Conservation (phyloP, 495 filamentous ascomycete genomes). For the Neurospora terricola region DNA sequence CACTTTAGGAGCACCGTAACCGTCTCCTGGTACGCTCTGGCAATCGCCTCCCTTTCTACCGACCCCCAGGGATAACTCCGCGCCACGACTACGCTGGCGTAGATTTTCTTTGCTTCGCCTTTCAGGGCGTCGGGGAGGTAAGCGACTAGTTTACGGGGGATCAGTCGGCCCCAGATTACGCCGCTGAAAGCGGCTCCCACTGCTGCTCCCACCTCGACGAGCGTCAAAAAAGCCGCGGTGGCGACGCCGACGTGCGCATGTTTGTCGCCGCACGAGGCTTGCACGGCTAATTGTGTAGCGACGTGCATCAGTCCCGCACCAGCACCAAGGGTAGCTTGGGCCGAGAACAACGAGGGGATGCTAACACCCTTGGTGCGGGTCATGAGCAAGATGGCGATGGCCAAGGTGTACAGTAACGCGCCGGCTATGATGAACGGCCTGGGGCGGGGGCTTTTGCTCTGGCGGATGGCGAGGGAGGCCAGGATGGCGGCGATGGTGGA, state of each 20-base stretch:
- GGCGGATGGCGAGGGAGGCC: constrained; percentile 45
- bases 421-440: constrained; percentile 35
- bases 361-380: constrained; percentile 45
- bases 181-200: constrained; percentile 50
- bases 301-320: constrained; percentile 48
- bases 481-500: constrained; percentile 42
- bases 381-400: constrained; percentile 53
- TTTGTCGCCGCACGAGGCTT: constrained; percentile 34
- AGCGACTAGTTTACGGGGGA: constrained; percentile 36
- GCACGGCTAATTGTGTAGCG: constrained; percentile 49
- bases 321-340: constrained; percentile 62
- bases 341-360: constrained; percentile 52
- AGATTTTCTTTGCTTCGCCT: constrained; percentile 36
- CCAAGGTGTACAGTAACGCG: constrained; percentile 49
- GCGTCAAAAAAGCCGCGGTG: constrained; percentile 48
- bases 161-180: constrained; percentile 52
- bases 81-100: constrained; percentile 40
- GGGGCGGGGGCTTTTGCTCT: constrained; percentile 27
- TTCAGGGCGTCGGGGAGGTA: constrained; percentile 46
- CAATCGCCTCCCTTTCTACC: constrained; percentile 41
- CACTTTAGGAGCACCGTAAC: constrained; percentile 42
- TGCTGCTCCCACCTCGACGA: constrained; percentile 49
- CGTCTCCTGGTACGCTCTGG: constrained; percentile 41
- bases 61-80: constrained; percentile 40
- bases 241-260: constrained; percentile 53